Evolutionary conservation across 345 rosid species (phyloP).

Genomic region (Noccaea bulbosa): DNA sequence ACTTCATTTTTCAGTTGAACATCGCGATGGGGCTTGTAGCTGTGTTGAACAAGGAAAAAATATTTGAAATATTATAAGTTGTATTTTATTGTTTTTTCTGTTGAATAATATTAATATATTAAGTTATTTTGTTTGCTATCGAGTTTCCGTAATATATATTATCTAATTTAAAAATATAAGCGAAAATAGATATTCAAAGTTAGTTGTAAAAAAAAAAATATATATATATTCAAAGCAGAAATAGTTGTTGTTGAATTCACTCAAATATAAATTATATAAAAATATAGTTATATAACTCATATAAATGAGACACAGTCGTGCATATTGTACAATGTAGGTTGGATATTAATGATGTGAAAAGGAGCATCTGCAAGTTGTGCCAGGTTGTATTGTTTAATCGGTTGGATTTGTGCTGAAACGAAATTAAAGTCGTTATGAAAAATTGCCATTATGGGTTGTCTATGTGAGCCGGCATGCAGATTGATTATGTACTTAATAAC

Average conservation of each 20-base stretch:
- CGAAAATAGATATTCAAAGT: too few species aligned
- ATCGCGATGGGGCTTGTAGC: not conserved
- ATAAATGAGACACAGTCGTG: not conserved
- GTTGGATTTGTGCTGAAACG: not conserved
- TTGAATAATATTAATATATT: too few species aligned
- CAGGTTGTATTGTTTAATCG: slow-evolving; percentile 16
- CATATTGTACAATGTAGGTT: slow-evolving; percentile 9
- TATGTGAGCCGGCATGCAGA: not conserved
- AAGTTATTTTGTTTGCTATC: too few species aligned
- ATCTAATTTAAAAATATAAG: too few species aligned
- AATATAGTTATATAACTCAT: too few species aligned
- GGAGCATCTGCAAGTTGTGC: slow-evolving; percentile 18
- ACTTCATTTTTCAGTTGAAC: slow-evolving; percentile 29
- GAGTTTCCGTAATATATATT: too few species aligned
- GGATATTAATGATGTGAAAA: slow-evolving; percentile 14
- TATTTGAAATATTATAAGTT: not conserved
- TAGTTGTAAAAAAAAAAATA: too few species aligned
- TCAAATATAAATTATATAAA: fast-evolving
- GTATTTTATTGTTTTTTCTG: not conserved
- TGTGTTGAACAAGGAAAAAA: not conserved
- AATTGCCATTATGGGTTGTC: not conserved
- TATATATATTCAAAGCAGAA: too few species aligned
- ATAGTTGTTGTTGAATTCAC: not conserved
- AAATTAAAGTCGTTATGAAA: not conserved
- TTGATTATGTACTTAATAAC: not conserved